Base-by-base conservation (phyloP, 768 basidiomycete genomes). In the Boletus insuetus region DNA sequence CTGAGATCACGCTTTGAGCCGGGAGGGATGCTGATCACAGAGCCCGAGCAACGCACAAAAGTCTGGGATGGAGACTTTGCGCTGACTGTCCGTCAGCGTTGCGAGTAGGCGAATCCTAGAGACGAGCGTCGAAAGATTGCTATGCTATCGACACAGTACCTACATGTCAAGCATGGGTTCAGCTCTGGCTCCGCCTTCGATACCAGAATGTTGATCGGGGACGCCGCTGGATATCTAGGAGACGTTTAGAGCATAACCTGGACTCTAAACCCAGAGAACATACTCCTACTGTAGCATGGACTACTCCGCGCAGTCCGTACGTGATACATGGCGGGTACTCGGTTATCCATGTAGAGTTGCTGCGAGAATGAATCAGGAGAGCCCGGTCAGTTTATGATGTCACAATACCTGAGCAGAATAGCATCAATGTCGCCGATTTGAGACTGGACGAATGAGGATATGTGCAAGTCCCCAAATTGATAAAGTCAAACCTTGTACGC, bases 81-180 rank as follows among this genome's bases (percentile, higher is more conserved):
- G 78, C 1, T 79, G 72, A 16, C 73, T 76, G 54, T 87, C 80
- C 11, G 79, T 82, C 17, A 98, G 73, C 3, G 83, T 86, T 2
- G 85, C 82, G 13, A 98, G 79, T 3, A 98, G 74, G 40, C 84
- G 83, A 24, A 96, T 79, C 87, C 91, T 93, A 46, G 59, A 17
- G 6, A 31, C 37, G 26, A 24, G 46, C 8, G 47, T 42, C 26
- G 22, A 48, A 24, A 39, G 20, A 40, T 16, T 17, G 16, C 14
- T 26, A 32, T 11, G 17, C 2, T 17, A 29, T 34, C 19, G 9
- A 38, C 16, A 35, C 22, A 47, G 31, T 26, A 65, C 81, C 53
- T 63, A 91, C 90, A 98, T 92, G 64, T 98, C 97, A 46, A 86
- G 76, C 89, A 98, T 93, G 0, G 97, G 95, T 71, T 99, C 97